These are phyloP conservation scores for Ustilago cynodontis DNA, from an alignment of 1,284 basidiomycete genomes.

Conservation along the genomic window DNA sequence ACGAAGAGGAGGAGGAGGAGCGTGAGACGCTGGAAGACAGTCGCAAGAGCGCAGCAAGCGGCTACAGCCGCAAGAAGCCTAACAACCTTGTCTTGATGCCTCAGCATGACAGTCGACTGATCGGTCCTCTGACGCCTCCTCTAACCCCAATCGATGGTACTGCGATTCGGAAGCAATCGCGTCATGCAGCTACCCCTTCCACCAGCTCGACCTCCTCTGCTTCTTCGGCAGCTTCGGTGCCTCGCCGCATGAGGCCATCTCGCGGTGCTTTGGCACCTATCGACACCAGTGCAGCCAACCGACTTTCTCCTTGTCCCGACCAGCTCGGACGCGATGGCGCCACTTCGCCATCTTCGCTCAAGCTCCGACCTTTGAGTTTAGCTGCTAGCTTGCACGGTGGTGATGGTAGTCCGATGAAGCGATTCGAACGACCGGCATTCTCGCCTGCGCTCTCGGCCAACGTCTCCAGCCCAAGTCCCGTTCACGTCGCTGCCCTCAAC, in stretches of 20 bases:
- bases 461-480: constrained; percentile 36
- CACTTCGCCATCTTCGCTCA: constrained; percentile 40
- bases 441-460: constrained; percentile 50
- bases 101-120: constrained; percentile 21
- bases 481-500: constrained; percentile 20
- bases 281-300: constrained; percentile 34
- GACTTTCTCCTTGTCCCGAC: constrained; percentile 25
- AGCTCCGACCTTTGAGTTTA: constrained; percentile 44
- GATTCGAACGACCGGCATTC: constrained; percentile 40
- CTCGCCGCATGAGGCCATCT: constrained; percentile 24
- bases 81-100: constrained; percentile 34
- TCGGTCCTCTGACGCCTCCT: constrained; percentile 43
- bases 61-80: constrained; percentile 24
- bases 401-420: constrained; percentile 44
- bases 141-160: constrained; percentile 38
- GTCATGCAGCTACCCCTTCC: constrained; percentile 27
- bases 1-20: constrained; percentile 24
- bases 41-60: constrained; percentile 5
- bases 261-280: constrained; percentile 32
- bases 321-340: constrained; percentile 20
- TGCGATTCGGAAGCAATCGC: constrained; percentile 28
- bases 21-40: constrained; percentile 34
- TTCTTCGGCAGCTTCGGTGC: constrained; percentile 23
- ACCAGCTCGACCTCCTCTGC: constrained; percentile 41
- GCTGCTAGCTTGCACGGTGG: constrained; percentile 36